Evolutionary conservation across 2,329 filamentous ascomycete genomes (phyloP).

Genomic region (Sclerotinia sclerotiorum): DNA sequence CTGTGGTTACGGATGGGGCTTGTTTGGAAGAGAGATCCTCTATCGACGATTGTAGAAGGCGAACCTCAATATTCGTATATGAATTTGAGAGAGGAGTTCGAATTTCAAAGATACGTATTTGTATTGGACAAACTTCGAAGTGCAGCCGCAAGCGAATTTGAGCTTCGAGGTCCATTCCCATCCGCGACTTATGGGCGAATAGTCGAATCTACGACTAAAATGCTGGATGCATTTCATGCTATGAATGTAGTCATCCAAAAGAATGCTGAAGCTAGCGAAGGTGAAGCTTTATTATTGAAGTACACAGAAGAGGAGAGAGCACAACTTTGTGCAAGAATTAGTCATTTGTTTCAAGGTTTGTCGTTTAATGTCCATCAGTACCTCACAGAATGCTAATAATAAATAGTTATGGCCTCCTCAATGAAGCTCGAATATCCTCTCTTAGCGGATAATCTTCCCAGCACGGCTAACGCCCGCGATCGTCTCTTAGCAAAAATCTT

Average conservation of each 20-base stretch:
- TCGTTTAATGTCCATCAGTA: background rate
- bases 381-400: constrained; percentile 31
- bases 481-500: constrained; percentile 84
- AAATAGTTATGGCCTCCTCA: constrained; percentile 76
- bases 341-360: constrained; percentile 68
- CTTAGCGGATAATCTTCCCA: constrained; percentile 77
- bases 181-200: constrained; percentile 70
- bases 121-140: constrained; percentile 72
- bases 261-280: constrained; percentile 70
- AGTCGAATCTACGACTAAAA: constrained; percentile 74
- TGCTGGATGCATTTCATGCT: constrained; percentile 91
- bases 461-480: constrained; percentile 77
- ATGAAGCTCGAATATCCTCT: constrained; percentile 94
- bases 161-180: constrained; percentile 84
- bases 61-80: constrained; percentile 67
- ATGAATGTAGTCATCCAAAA: constrained; percentile 93
- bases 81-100: constrained; percentile 81
- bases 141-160: constrained; percentile 80
- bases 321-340: constrained; percentile 83
- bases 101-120: constrained; percentile 75
- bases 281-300: constrained; percentile 76
- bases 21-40: constrained; percentile 91
- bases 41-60: constrained; percentile 68
- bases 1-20: constrained; percentile 92
- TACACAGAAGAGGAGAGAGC: constrained; percentile 78